These are phyloP conservation scores for Termitomyces sp. DNA, from an alignment of 768 basidiomycete species.

Conservation along the genomic window DNA sequence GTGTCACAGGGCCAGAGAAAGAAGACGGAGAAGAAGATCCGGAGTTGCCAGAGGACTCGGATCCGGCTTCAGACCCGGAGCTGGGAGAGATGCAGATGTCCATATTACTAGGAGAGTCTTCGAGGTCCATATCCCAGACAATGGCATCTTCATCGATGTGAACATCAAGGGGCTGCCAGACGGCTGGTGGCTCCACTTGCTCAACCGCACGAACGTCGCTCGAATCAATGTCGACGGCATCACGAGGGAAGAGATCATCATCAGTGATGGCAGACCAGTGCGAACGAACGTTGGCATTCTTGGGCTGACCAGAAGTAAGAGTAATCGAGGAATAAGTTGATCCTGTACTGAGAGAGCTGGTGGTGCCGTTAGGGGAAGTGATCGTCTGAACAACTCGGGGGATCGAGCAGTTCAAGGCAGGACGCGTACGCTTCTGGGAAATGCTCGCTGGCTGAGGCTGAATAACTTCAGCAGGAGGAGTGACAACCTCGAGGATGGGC, in stretches of 20 bases:
- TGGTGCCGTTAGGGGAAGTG: slow-evolving; percentile 24
- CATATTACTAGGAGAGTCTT: slow-evolving; percentile 13
- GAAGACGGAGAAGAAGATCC: slow-evolving; percentile 19
- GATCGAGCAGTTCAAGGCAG: slow-evolving; percentile 25
- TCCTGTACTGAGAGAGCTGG: slow-evolving; percentile 13
- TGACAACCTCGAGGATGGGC: slow-evolving; percentile 32
- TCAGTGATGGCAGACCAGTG: slow-evolving; percentile 15
- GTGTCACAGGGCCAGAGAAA: slow-evolving; percentile 28
- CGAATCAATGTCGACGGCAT: slow-evolving; percentile 6
- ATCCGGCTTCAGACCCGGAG: slow-evolving; percentile 14
- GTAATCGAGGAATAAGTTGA: slow-evolving; percentile 9
- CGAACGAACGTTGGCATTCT: slow-evolving; percentile 12
- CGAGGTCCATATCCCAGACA: slow-evolving; percentile 22
- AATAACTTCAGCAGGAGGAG: slow-evolving; percentile 13
- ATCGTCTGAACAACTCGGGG: slow-evolving; percentile 20
- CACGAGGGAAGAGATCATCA: slow-evolving; percentile 12
- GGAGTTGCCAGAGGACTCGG: slow-evolving; percentile 13
- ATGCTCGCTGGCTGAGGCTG: slow-evolving; percentile 12
- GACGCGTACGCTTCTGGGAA: slow-evolving; percentile 11
- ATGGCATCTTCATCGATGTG: slow-evolving; percentile 26
- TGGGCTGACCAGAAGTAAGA: slow-evolving; percentile 7
- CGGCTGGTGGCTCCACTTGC: slow-evolving; percentile 2
- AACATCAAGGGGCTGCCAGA: slow-evolving; percentile 24
- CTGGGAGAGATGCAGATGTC: slow-evolving; percentile 13
- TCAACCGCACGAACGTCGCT: slow-evolving; percentile 12